A percentile compares a stretch with the other conserved stretches of the same genome.
These are phyloP conservation scores for Herpetomonas tarakana DNA, from an alignment of 208 protist species.

Conservation along the genomic window DNA sequence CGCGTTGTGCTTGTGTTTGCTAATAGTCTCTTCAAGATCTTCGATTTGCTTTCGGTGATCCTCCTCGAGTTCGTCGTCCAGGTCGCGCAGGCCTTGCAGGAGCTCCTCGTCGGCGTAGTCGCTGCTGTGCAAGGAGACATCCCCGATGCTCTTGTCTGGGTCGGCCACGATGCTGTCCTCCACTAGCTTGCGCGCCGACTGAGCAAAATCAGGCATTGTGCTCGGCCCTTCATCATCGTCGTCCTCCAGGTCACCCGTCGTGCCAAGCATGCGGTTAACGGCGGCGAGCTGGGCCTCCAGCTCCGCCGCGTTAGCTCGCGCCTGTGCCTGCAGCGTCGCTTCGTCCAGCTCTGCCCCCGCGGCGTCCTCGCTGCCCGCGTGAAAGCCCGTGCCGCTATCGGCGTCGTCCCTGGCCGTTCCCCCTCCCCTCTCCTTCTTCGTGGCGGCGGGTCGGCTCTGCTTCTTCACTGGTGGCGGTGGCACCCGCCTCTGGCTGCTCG, in stretches of 20 bases:
- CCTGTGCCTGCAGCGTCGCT: not conserved
- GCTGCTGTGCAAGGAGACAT: constrained; percentile 38
- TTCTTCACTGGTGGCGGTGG: no score
- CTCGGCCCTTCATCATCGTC: not conserved
- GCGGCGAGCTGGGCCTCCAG: constrained; percentile 4
- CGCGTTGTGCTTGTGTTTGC: constrained; percentile 16
- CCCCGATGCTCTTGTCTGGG: constrained; percentile 16
- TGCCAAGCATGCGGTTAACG: constrained; percentile 1
- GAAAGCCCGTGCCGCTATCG: no score
- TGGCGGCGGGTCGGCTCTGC: no score
- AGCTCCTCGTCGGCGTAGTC: constrained; percentile 35
- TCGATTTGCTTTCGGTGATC: constrained; percentile 26
- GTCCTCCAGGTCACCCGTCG: not conserved
- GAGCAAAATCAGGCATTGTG: not conserved
- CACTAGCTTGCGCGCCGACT: not conserved
- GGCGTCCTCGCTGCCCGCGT: no score
- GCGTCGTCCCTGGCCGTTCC: no score
- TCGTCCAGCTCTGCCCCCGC: not conserved
- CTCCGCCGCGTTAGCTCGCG: constrained; percentile 2
- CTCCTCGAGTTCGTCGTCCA: constrained; percentile 36
- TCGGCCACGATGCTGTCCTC: constrained; percentile 1
- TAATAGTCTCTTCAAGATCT: constrained; percentile 15
- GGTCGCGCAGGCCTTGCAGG: constrained; percentile 27
- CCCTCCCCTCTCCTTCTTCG: no score
- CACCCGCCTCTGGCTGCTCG: no score